Evolutionary conservation across 352 stramenopile genomes (phyloP).

Genomic region (Aphanomyces astaci): DNA sequence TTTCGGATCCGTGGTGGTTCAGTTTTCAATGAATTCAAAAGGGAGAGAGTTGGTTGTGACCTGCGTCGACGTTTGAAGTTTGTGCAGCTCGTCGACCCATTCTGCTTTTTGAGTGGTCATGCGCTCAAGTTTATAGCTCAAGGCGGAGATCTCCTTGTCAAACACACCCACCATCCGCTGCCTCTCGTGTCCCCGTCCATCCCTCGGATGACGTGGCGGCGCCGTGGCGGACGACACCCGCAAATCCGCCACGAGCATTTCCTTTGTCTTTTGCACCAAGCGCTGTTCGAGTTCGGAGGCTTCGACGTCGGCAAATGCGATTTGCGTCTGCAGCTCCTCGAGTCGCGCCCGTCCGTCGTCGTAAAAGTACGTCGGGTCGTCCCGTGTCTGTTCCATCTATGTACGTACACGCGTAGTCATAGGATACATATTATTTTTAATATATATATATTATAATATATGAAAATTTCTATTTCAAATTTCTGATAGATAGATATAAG

Average conservation of each 20-base stretch:
- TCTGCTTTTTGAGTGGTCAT: constrained; percentile 74
- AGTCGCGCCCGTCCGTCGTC: constrained; percentile 12
- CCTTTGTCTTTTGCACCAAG: constrained; percentile 66
- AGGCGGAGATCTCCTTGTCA: constrained; percentile 68
- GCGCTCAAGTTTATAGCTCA: constrained; percentile 63
- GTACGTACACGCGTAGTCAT: too few relatives aligned
- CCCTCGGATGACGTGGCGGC: constrained; percentile 5
- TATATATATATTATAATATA: too few relatives aligned
- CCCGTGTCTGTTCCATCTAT: too few relatives aligned
- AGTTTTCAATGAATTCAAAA: constrained; percentile 37
- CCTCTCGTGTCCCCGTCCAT: constrained; percentile 12
- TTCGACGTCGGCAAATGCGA: constrained; percentile 8
- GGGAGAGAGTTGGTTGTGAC: background rate
- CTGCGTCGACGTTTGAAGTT: background rate
- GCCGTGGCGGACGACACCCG: constrained; percentile 23
- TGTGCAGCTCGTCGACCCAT: constrained; percentile 51
- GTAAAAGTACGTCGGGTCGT: constrained; percentile 18
- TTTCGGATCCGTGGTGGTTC: background rate
- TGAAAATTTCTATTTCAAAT: too few relatives aligned
- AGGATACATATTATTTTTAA: too few relatives aligned
- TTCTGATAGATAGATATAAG: too few relatives aligned
- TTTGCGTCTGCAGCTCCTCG: constrained; percentile 15
- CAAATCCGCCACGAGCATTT: constrained; percentile 42
- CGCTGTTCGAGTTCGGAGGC: constrained; percentile 49
- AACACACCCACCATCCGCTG: constrained; percentile 30